These are phyloP conservation scores for Yamadazyma jaroonii DNA, from an alignment of 1,139 yeast genomes.

Conservation along the genomic window DNA sequence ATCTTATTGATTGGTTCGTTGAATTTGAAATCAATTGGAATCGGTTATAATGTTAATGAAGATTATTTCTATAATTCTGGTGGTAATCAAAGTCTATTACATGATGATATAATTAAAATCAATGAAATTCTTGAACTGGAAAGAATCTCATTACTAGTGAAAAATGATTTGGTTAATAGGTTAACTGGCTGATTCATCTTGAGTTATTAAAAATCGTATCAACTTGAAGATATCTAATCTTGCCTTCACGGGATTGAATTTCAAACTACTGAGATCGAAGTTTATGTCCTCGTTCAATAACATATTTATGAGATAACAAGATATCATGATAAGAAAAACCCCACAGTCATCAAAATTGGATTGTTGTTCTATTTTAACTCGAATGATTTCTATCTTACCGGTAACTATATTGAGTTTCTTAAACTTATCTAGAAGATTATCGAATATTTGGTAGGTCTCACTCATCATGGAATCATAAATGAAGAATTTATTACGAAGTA, in stretches of 20 bases:
- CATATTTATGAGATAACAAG: constrained; percentile 32
- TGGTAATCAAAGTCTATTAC: neutral
- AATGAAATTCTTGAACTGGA: constrained; percentile 8
- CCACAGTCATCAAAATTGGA: constrained; percentile 48
- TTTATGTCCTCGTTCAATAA: constrained; percentile 19
- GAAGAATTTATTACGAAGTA: constrained; percentile 29
- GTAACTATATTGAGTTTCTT: constrained; percentile 8
- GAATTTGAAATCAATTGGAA: constrained; percentile 11
- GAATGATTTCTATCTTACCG: constrained; percentile 19
- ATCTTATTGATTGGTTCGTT: constrained; percentile 12
- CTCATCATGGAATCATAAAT: constrained; percentile 41
- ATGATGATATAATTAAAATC: constrained; percentile 1
- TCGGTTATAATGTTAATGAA: constrained; percentile 12
- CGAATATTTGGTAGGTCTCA: constrained; percentile 19
- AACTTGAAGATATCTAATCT: constrained; percentile 23
- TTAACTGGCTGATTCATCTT: constrained; percentile 2
- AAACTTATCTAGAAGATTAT: constrained; percentile 17
- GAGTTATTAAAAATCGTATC: constrained; percentile 5
- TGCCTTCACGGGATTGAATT: constrained; percentile 30
- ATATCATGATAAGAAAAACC: constrained; percentile 39
- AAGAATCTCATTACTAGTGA: constrained; percentile 3
- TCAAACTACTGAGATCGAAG: constrained; percentile 25
- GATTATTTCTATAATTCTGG: constrained; percentile 12
- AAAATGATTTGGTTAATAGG: constrained; percentile 6
- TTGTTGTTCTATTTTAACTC: constrained; percentile 41